Conservation (phyloP, 2,329 filamentous ascomycete species). For the Ceratocystis harringtonii region DNA sequence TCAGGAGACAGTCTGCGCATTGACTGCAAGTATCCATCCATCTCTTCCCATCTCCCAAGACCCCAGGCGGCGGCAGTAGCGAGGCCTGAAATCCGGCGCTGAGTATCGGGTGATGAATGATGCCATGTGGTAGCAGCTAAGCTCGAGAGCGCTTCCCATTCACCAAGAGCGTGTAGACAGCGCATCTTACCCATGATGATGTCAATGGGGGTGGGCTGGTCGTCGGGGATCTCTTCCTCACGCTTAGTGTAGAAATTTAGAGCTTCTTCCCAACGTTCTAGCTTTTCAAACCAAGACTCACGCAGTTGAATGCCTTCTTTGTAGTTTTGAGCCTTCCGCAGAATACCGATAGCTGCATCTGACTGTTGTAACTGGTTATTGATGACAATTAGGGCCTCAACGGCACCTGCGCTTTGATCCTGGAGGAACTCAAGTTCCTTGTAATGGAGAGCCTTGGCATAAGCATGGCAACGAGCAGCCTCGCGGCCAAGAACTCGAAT, state of each 20-base stretch:
- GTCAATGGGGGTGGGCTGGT: conserved; percentile 56
- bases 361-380: conserved; percentile 99
- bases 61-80: conserved; percentile 96
- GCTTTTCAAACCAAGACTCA: conserved; percentile 97
- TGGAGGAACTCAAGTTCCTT: conserved; percentile 98
- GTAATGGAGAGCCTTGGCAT: conserved; percentile 95
- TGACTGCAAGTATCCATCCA: conserved; percentile 91
- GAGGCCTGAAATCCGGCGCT: conserved; percentile 78
- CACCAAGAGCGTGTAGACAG: conserved; percentile 87
- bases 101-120: conserved; percentile 73
- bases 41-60: conserved; percentile 88
- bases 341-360: conserved; percentile 92
- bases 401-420: conserved; percentile 86
- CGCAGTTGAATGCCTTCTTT: conserved; percentile 85
- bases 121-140: conserved; percentile 89
- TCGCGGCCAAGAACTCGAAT: conserved; percentile 89
- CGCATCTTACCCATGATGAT: conserved; percentile 99
- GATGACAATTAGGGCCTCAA: conserved; percentile 95
- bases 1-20: conserved; percentile 93
- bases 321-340: conserved; percentile 90
- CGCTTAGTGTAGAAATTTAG: conserved; percentile 81
- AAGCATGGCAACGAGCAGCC: conserved; percentile 91
- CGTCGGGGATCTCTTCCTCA: conserved; percentile 23
- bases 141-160: conserved; percentile 86
- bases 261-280: conserved; percentile 96